Conservation (phyloP, 1,284 basidiomycete genomes). For the Heterobasidion parviporum region DNA sequence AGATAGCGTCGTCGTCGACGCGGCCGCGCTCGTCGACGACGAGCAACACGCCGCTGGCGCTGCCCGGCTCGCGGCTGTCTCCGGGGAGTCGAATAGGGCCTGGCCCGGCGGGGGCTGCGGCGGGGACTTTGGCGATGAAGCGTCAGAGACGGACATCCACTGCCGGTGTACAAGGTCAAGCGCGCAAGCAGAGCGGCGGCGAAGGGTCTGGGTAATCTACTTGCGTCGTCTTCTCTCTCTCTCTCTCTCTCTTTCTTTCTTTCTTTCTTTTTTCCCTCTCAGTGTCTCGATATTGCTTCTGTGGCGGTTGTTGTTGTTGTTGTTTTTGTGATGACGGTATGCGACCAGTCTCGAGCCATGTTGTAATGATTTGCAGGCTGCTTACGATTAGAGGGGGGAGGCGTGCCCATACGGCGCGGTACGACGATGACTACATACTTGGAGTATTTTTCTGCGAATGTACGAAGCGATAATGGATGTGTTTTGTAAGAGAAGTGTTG, state of each 20-base stretch:
- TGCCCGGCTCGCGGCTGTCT: conserved; percentile 31
- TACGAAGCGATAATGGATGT: not conserved
- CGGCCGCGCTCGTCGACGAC: conserved; percentile 60
- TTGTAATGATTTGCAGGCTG: not conserved
- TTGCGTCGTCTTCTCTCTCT: conserved; percentile 17
- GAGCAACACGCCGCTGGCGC: conserved; percentile 40
- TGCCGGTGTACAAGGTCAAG: conserved; percentile 16
- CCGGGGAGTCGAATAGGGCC: conserved; percentile 22
- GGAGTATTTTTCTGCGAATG: not conserved
- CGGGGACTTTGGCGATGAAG: conserved; percentile 53
- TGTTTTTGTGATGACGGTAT: not conserved
- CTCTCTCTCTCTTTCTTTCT: conserved; percentile 16
- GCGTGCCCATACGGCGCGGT: not conserved
- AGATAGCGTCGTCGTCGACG: conserved; percentile 60
- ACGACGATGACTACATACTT: not conserved
- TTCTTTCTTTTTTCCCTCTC: conserved; percentile 15
- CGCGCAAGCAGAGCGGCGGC: conserved; percentile 7
- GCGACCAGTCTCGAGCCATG: not conserved
- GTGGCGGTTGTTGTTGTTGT: no score
- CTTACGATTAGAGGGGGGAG: conserved; percentile 2
- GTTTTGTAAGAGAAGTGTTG: not conserved
- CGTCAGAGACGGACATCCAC: conserved; percentile 68
- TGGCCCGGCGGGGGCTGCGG: conserved; percentile 10
- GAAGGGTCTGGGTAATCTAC: conserved; percentile 5
- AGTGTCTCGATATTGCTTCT: conserved; percentile 17